These are phyloP conservation scores for Spatholobus suberectus DNA, from an alignment of 306 rosid genomes.

Conservation along the genomic window DNA sequence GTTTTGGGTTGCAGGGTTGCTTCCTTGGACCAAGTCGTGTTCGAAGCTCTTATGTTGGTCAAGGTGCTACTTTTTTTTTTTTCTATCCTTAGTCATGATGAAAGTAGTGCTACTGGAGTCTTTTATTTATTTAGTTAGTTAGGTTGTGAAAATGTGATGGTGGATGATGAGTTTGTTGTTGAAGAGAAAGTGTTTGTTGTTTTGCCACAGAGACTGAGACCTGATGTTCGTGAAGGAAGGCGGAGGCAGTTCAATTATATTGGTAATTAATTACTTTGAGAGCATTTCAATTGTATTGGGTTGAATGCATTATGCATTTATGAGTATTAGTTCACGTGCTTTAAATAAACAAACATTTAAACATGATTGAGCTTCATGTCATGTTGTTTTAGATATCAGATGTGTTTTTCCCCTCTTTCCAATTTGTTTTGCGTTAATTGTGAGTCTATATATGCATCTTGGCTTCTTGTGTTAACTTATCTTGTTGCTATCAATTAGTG, in stretches of 20 bases:
- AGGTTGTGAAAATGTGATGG: neutral
- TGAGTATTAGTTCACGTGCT: slow-evolving; percentile 4
- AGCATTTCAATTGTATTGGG: neutral
- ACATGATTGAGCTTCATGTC: neutral
- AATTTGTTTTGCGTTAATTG: slow-evolving; percentile 3
- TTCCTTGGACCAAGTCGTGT: slow-evolving; percentile 66
- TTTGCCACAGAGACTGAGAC: slow-evolving; percentile 74
- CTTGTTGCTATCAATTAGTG: slow-evolving; percentile 1
- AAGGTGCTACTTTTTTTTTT: slow-evolving; percentile 61
- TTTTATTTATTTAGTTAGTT: neutral
- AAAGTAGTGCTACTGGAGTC: neutral
- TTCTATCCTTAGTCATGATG: neutral
- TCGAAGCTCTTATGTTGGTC: slow-evolving; percentile 70
- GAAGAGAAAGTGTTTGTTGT: slow-evolving; percentile 69
- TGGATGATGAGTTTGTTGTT: slow-evolving; percentile 29
- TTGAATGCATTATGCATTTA: neutral
- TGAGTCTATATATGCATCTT: neutral
- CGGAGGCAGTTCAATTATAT: slow-evolving; percentile 92
- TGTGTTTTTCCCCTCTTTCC: neutral
- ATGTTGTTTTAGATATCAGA: neutral
- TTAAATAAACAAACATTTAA: too few relatives aligned
- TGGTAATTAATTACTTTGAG: slow-evolving; percentile 50
- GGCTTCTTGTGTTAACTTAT: neutral
- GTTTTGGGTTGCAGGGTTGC: slow-evolving; percentile 53
- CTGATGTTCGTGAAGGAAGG: slow-evolving; percentile 94